Base-by-base conservation (phyloP, 495 filamentous ascomycete species). In the Lindgomyces ingoldianus region DNA sequence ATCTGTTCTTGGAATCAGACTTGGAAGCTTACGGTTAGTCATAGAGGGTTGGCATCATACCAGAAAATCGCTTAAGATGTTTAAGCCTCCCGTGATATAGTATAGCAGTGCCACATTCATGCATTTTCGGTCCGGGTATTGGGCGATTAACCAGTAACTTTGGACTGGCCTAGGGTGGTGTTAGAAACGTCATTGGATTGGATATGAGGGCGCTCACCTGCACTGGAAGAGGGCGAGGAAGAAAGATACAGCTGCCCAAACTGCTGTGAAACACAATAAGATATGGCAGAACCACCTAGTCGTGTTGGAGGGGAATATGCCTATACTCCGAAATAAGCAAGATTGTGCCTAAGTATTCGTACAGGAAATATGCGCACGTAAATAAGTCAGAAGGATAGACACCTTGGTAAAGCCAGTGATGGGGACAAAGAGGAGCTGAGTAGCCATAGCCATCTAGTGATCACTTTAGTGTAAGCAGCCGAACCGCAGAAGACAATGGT, bases 191-290 rank as follows among this genome's bases (percentile, higher is more conserved):
- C 6, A 6, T 11, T n/a, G 9, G 33, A 8, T 16, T 11, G 16
- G 29, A 10, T 16, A 9, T 29, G 3, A 3, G 6, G n/a, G 1
- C 27, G 46, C 57, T 51, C 18, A 62, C 64, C 8, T 19, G 64
- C 64, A 67, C 29, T 67, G 57, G 18, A 67, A 62, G 27, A 67
- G 53, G 8, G 41, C 30, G 10, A 55, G 8, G n/a, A 67, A 48
- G 24, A 48, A 54, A 3, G 49, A 26, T 4, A 10, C 14, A 1
- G 55, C 9, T 19, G 26, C 41, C 57, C 53, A 67, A 8, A 18
- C 48, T 2, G 48, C 14, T 3, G 33, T 48, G 47, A 62, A 67
- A 22, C 12, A 27, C 3, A 67, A 18, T 16, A 60, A 2, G 0
- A 14, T 16, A 21, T 56, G 39, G 29, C 64, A 67, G 50, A 67